Evolutionary conservation across 768 basidiomycete species (phyloP).

Genomic region (Kwoniella sp.): DNA sequence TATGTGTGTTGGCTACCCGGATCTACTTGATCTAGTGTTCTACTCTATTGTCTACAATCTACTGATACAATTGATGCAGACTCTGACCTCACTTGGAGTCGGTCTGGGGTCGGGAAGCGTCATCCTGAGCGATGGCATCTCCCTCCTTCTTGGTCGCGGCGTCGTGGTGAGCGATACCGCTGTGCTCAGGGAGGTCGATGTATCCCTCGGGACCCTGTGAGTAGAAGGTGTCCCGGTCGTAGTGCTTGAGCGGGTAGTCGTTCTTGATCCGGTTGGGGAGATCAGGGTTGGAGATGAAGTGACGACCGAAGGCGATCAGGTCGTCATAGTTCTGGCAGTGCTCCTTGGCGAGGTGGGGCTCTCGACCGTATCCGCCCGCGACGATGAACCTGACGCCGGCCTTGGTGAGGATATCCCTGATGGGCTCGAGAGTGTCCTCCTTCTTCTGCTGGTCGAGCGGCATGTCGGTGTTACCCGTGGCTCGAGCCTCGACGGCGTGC

Average conservation of each 20-base stretch:
- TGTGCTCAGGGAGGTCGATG: slow-evolving; percentile 6
- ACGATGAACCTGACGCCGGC: slow-evolving; percentile 10
- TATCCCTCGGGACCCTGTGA: slow-evolving; percentile 11
- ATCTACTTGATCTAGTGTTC: too few relatives aligned
- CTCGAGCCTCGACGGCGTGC: slow-evolving; percentile 14
- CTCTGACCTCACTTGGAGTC: too few relatives aligned
- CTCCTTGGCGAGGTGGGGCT: slow-evolving; percentile 2
- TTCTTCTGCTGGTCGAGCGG: slow-evolving; percentile 1
- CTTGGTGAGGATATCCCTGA: slow-evolving; percentile 2
- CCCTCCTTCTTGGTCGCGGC: too few relatives aligned
- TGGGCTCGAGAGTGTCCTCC: slow-evolving; percentile 11
- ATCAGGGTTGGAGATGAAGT: slow-evolving; percentile 26
- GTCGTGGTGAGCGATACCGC: slow-evolving; percentile 6
- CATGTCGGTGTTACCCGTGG: background rate
- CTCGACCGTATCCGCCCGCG: slow-evolving; percentile 10
- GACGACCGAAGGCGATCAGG: slow-evolving; percentile 17
- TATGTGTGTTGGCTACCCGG: too few relatives aligned
- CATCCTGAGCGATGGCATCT: too few relatives aligned
- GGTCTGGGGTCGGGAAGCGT: too few relatives aligned
- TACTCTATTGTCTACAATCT: too few relatives aligned
- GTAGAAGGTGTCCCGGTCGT: slow-evolving; percentile 22
- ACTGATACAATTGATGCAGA: too few relatives aligned
- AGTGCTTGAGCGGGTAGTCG: slow-evolving; percentile 11
- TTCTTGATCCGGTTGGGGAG: slow-evolving; percentile 13
- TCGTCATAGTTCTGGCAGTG: slow-evolving; percentile 10